These are phyloP conservation scores for Fusarium pseudocircinatum DNA, from an alignment of 2,329 filamentous ascomycete genomes.

Conservation along the genomic window DNA sequence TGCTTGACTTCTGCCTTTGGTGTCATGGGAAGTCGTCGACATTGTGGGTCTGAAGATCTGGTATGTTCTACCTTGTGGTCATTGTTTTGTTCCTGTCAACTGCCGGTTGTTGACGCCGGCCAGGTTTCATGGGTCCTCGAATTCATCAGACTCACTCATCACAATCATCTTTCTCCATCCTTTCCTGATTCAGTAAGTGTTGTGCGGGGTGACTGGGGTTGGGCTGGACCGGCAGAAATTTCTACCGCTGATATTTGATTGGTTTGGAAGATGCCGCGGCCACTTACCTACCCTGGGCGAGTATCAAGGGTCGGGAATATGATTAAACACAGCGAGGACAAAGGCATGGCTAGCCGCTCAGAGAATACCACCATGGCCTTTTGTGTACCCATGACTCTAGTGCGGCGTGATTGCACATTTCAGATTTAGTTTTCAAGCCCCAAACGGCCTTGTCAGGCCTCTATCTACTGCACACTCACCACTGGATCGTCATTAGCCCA, in stretches of 20 bases:
- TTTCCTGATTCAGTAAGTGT: neutral
- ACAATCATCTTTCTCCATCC: too few species aligned
- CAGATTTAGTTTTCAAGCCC: too few species aligned
- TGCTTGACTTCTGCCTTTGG: neutral
- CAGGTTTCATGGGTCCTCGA: neutral
- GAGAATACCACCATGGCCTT: neutral
- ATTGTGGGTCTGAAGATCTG: neutral
- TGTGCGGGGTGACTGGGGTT: neutral
- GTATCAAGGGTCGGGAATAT: neutral
- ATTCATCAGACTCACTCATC: neutral
- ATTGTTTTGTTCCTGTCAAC: neutral
- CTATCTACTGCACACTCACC: too few species aligned
- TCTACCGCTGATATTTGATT: neutral
- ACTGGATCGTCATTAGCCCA: too few species aligned
- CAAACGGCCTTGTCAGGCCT: too few species aligned
- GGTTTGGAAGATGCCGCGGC: neutral
- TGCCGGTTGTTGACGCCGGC: neutral
- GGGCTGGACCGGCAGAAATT: neutral
- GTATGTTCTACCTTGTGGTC: too few species aligned
- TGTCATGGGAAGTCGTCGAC: neutral
- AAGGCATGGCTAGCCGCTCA: neutral
- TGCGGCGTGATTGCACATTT: too few species aligned
- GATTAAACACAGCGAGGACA: neutral
- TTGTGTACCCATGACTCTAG: neutral
- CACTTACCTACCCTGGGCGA: neutral